Conservation (phyloP, 306 rosid species). For the Albizia julibrissin region DNA sequence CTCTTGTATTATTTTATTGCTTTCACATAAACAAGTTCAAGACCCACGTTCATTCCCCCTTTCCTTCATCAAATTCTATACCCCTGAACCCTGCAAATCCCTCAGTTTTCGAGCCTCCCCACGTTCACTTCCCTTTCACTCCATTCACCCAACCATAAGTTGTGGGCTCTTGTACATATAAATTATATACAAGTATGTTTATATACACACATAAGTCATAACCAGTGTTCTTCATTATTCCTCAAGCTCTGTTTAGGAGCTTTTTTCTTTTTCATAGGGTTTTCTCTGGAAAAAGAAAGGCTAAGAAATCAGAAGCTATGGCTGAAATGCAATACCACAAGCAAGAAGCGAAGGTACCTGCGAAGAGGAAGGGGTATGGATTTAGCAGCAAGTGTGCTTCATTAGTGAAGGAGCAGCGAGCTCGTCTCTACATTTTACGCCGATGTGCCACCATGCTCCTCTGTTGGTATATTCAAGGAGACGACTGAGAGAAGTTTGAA, state of each 20-base stretch:
- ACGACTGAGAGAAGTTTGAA: neutral
- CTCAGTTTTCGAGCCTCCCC: slow-evolving; percentile 68
- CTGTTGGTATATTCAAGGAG: neutral
- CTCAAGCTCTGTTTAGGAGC: slow-evolving; percentile 24
- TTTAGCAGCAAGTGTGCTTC: slow-evolving; percentile 71
- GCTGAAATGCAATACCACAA: slow-evolving; percentile 39
- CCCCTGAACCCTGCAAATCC: slow-evolving; percentile 53
- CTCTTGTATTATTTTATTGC: slow-evolving; percentile 27
- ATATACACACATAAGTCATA: slow-evolving; percentile 7
- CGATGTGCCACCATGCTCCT: slow-evolving; percentile 35
- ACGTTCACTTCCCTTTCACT: slow-evolving; percentile 58
- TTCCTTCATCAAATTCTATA: slow-evolving; percentile 35
- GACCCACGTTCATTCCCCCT: slow-evolving; percentile 69
- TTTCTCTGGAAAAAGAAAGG: neutral
- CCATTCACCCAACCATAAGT: slow-evolving; percentile 33
- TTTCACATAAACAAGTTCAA: slow-evolving; percentile 15
- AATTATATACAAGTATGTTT: neutral
- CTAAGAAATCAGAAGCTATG: slow-evolving; percentile 33
- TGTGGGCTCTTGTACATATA: neutral
- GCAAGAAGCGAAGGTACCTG: slow-evolving; percentile 9
- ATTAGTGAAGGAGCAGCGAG: slow-evolving; percentile 80
- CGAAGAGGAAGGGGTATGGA: slow-evolving; percentile 47
- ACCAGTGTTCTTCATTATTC: slow-evolving; percentile 9
- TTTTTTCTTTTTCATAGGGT: neutral
- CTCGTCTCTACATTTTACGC: slow-evolving; percentile 81